A percentile compares a stretch with the other conserved stretches of the same genome.
These are phyloP conservation scores for Mallotus japonicus DNA, from an alignment of 441 rosid genomes.

Conservation along the genomic window DNA sequence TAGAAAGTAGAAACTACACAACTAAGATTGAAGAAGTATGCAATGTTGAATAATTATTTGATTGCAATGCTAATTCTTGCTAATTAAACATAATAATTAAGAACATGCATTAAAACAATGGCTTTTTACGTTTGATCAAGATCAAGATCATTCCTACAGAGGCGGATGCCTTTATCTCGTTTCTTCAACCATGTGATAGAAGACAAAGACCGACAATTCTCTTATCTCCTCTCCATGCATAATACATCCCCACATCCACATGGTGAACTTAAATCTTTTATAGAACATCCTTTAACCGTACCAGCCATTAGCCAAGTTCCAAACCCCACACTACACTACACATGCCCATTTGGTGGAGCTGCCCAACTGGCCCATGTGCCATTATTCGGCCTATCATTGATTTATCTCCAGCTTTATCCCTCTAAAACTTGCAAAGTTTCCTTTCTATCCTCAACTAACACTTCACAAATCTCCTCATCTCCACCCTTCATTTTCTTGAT, in stretches of 20 bases:
- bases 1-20: too few relatives aligned
- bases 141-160: background rate
- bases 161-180: background rate
- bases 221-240: background rate
- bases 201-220: slow-evolving; percentile 14
- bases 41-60: background rate
- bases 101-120: too few relatives aligned
- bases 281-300: slow-evolving; percentile 9
- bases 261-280: background rate
- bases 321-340: background rate
- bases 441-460: slow-evolving; percentile 9
- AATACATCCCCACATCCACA: slow-evolving; percentile 14
- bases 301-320: background rate
- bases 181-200: slow-evolving; percentile 5
- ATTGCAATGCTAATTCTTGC: too few relatives aligned
- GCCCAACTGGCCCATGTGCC: slow-evolving; percentile 35
- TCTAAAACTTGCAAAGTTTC: slow-evolving; percentile 4
- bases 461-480: background rate
- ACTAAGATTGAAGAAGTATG: background rate
- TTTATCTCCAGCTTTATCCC: background rate
- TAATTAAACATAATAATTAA: too few relatives aligned
- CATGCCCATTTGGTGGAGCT: background rate
- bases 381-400: slow-evolving; percentile 18
- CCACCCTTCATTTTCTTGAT: background rate
- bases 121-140: too few relatives aligned